Base-by-base conservation (phyloP, 257 asterid species). In the Penstemon newberryi region DNA sequence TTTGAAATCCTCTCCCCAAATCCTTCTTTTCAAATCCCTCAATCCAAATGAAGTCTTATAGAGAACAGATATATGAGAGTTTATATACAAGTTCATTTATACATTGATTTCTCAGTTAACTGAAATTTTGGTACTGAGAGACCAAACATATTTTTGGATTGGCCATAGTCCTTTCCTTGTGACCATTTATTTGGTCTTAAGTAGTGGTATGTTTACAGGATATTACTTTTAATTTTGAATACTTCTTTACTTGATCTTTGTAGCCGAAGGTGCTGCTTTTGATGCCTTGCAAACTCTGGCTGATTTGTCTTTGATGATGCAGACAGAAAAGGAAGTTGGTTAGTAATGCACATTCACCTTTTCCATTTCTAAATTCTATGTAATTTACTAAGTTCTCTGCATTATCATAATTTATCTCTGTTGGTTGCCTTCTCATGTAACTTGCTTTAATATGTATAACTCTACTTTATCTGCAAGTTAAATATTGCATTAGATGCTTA, bases 241-340 rank as follows among this genome's bases (percentile, higher is more conserved):
- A 25, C 33, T 25, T 25, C 33, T 25, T 25, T 53, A 18, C 46
- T 59, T 72, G 70, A 38, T 78, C 60, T 82, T 73, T 79, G 81
- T 75, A 91, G 98, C 85, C 79, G 96, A 89, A 74, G 85, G 79
- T 58, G 53, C 87, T 44, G 87, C 84, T 53, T 87, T 89, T 77
- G 95, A 81, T 63, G 97, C 97, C 49, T 77, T 93, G 79, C 91
- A 86, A 77, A 80, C 95, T 61, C 83, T 93, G 76, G 96, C 96
- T 71, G 93, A 90, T 85, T 75, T 93, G 74, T 90, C 97, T 63
- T 61, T 83, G 66, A 79, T 86, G 96, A 85, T 87, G 95, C 91
- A 92, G 42, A 69, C 86, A 70, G 94, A 81, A 81, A 86, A 72
- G 73, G 96, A 86, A 73, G 89, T 81, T 57, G 98, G 98, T 88